phyloP scores from a whole-genome alignment of 2,329 filamentous ascomycete species.

The Ramularia collo-cygni region DNA sequence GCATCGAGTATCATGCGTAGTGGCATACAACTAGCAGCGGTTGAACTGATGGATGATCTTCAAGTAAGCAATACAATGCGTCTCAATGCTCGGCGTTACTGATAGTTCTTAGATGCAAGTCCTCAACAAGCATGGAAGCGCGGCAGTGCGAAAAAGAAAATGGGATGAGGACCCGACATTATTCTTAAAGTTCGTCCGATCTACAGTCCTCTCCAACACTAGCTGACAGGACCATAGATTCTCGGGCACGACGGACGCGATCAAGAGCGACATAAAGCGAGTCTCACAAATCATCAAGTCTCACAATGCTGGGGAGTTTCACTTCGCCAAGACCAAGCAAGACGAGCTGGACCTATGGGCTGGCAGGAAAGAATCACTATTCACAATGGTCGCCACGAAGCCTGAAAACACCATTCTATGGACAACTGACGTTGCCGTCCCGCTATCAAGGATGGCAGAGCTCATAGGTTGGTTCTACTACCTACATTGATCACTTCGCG shows the following conservation, averaged over 20 bases:
- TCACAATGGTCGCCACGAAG: constrained; percentile 53
- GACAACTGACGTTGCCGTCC: constrained; percentile 57
- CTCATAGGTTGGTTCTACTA: constrained; percentile 40
- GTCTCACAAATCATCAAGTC: constrained; percentile 61
- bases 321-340: constrained; percentile 17
- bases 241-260: constrained; percentile 67
- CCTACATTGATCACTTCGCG: not conserved
- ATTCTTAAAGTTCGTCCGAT: constrained; percentile 49
- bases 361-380: constrained; percentile 54
- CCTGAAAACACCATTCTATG: constrained; percentile 52
- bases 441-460: constrained; percentile 54
- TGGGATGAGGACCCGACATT: constrained; percentile 73
- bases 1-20: constrained; percentile 70
- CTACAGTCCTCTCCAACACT: not conserved
- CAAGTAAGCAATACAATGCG: constrained; percentile 36
- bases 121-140: constrained; percentile 54
- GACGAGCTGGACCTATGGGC: constrained; percentile 44
- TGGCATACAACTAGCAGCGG: constrained; percentile 65
- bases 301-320: constrained; percentile 12
- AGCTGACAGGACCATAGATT: constrained; percentile 49
- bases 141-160: constrained; percentile 60
- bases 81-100: not conserved
- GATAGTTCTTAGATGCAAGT: constrained; percentile 55
- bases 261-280: constrained; percentile 66
- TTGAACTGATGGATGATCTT: constrained; percentile 85